Base-by-base conservation (phyloP, 1,139 yeast species). In the Yamadazyma sp. region DNA sequence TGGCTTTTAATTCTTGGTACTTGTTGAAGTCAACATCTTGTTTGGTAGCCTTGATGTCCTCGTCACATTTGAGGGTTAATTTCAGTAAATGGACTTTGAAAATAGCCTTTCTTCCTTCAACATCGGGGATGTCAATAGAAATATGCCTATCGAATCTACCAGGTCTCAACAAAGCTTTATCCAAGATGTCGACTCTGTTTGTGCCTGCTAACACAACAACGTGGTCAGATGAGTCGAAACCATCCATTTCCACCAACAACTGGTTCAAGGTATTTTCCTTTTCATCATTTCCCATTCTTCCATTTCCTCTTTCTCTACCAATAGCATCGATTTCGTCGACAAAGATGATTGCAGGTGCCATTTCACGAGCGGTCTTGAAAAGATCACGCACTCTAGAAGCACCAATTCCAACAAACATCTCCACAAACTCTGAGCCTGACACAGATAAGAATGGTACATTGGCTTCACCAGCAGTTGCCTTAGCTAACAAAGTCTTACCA, bases 301-400 rank as follows among this genome's bases (percentile, higher is more conserved):
- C 82, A 53, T 80, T 82, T 29, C 81, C 81, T 64, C 94, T 74
- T 43, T 83, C 86, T 55, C 82, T 84, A 55, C 94, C 94, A 51
- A 85, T 84, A 28, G 94, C 94, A 67, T 85, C 94, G 50, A 85
- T 85, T 64, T 85, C 94, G 67, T 85, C 94, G 32, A 85, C 85
- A 52, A 85, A 85, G 25, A 85, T 76, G 49, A 85, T 85, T 6
- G 89, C 76, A 13, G 94, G 94, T 0, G 92, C 89, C 71, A 80
- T 81, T 50, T 83, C 84, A 47, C 92, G 68, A 2, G 94, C 94
- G 15, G 86, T 80, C 51, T 82, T 80, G 67, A 85, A 84, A 47
- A 85, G 69, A 55, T 85, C 94, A 61, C 94, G 82, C 30, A 84
- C 92, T 61, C 92, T 71, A 8, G 86, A 79, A 6, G 90, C 90